Evolutionary conservation across 345 rosid species (phyloP).

Genomic region (Gossypium ekmanianum): DNA sequence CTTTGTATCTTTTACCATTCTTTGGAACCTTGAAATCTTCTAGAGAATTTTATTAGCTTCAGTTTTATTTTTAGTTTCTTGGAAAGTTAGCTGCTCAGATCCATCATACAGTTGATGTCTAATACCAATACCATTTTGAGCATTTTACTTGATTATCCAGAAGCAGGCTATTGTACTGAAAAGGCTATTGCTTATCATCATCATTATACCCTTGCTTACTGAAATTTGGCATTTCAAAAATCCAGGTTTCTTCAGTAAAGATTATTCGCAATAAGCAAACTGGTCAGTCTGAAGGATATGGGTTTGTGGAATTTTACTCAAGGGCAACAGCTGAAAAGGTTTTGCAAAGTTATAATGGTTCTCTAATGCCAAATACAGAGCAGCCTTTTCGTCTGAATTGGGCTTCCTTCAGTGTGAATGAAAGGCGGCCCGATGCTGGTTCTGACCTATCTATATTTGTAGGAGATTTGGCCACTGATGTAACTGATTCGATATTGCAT

Average conservation of each 20-base stretch:
- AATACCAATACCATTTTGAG: background rate
- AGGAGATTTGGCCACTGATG: slow-evolving; percentile 96
- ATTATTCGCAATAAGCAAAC: slow-evolving; percentile 92
- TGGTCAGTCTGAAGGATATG: slow-evolving; percentile 83
- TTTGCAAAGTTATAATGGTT: slow-evolving; percentile 66
- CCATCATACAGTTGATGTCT: background rate
- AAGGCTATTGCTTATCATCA: background rate
- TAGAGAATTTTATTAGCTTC: background rate
- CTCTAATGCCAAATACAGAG: slow-evolving; percentile 80
- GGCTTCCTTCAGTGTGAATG: slow-evolving; percentile 84
- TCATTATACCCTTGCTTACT: background rate
- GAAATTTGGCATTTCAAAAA: slow-evolving; percentile 10
- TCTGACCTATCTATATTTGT: slow-evolving; percentile 90
- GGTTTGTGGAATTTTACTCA: slow-evolving; percentile 79
- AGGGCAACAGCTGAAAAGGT: slow-evolving; percentile 81
- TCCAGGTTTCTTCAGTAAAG: slow-evolving; percentile 73
- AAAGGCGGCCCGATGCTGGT: slow-evolving; percentile 63
- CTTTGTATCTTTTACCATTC: background rate
- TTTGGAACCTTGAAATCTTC: background rate
- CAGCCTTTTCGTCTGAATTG: slow-evolving; percentile 90
- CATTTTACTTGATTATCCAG: background rate
- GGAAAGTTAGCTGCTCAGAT: background rate
- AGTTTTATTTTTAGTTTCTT: background rate
- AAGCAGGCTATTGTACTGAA: background rate
- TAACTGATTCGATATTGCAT: slow-evolving; percentile 71